These are phyloP conservation scores for Actinidia polygama DNA, from an alignment of 179 eudicot species.

Conservation along the genomic window DNA sequence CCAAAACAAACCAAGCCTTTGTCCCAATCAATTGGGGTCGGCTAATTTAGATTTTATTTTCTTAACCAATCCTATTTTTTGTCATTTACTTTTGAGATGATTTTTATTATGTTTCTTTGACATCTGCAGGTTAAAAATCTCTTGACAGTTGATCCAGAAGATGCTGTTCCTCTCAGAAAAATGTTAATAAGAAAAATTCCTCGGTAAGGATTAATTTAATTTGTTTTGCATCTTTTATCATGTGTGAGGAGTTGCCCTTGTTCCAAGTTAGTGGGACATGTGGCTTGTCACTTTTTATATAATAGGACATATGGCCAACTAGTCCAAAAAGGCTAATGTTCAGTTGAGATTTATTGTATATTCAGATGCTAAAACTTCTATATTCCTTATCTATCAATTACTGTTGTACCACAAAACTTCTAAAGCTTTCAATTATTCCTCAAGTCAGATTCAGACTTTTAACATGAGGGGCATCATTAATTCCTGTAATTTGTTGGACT, in stretches of 20 bases:
- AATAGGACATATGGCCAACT: no score
- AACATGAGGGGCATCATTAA: neutral
- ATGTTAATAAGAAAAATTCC: constrained; percentile 85
- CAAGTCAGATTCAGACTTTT: neutral
- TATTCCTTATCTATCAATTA: neutral
- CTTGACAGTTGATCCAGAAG: constrained; percentile 75
- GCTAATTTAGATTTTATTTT: neutral
- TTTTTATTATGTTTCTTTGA: neutral
- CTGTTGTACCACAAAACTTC: neutral
- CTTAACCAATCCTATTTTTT: neutral
- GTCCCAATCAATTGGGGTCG: no score
- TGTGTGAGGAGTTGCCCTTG: neutral
- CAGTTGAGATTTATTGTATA: constrained; percentile 6
- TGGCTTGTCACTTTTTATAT: no score
- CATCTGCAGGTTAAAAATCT: constrained; percentile 80
- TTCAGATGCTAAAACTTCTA: neutral
- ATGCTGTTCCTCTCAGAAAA: constrained; percentile 79
- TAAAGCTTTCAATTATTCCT: neutral
- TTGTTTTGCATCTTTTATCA: neutral
- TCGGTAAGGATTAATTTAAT: constrained; percentile 43
- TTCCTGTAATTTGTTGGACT: neutral
- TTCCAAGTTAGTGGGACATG: no score
- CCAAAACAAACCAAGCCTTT: no score
- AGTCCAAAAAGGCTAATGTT: no score
- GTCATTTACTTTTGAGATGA: neutral